Evolutionary conservation across 2,329 filamentous ascomycete species (phyloP), one percentile per base, ranked within the genome.

Genomic region (Stachybotrys echinatus): DNA sequence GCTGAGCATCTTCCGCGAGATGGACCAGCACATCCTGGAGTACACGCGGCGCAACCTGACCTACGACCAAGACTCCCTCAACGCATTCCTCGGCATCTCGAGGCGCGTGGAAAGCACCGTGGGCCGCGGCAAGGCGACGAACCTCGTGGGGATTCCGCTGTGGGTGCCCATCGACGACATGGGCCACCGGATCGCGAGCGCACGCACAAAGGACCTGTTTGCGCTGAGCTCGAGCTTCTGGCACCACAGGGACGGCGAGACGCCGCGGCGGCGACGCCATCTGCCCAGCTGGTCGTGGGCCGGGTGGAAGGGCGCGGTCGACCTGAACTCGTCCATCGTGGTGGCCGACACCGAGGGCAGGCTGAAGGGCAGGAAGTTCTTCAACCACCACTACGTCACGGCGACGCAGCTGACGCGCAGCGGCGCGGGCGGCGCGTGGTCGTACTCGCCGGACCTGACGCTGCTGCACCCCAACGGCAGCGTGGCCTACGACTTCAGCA

Each of bases 201-300:
- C 63, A 1, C 59, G 63, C 4, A 67, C 65, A 6, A 60, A 60
- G 38, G 58, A 67, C 10, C 52, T 68, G 1, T 68, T 68, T 49
- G 63, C 65, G 0, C 49, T 68, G 37, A 60, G 65, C 3, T 67
- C 65, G 5, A 65, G 65, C 44, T 68, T 68, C 51, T 68, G 65
- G 65, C 65, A 68, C n/a, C 65, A 68, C 45, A 57, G 55, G 34
- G 61, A 63, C 4, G 56, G 55, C 6, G 50, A 51, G 10, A 53
- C 57, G 42, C 61, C 60, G 2, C 57, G 48, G n/a, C 49, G 65
- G 40, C 57, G 65, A 1, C 50, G 53, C 0, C 65, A 68, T 39
- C 54, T 68, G 47, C 66, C 66, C 8, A 68, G 66, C 51, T 68
- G 66, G 66, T 65, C 65, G 2, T 68, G 66, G 66, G 65, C 65